These are phyloP conservation scores for Syzygium oleosum DNA, from an alignment of 345 rosid species.

Conservation along the genomic window DNA sequence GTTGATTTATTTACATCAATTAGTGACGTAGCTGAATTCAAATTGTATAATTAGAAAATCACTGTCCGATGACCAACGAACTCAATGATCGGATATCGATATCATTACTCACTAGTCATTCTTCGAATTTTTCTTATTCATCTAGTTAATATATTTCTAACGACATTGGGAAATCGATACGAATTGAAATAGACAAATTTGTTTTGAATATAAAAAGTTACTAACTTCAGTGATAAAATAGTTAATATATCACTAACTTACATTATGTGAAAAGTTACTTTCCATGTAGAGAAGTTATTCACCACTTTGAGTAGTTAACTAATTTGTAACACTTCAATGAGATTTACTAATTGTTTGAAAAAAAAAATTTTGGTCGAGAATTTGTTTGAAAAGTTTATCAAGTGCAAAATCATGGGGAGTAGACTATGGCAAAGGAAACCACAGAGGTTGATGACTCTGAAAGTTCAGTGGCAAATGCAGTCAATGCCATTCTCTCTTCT, in stretches of 20 bases:
- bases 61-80: accelerated
- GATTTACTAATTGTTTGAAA: not conserved
- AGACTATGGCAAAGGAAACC: not conserved
- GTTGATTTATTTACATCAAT: not conserved
- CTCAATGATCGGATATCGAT: accelerated
- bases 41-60: not conserved
- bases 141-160: too few species aligned
- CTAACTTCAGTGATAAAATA: not conserved
- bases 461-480: not conserved
- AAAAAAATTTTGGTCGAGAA: too few species aligned
- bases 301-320: not conserved
- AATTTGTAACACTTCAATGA: too few species aligned
- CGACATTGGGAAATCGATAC: accelerated
- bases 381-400: not conserved
- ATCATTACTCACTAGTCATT: accelerated
- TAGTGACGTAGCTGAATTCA: not conserved
- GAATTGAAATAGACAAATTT: not conserved
- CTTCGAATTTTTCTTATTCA: too few species aligned
- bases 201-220: accelerated
- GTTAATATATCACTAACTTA: not conserved
- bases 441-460: not conserved
- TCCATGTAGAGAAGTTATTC: not conserved
- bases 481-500: not conserved
- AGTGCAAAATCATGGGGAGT: not conserved
- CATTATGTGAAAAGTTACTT: not conserved